A percentile compares a stretch with the other conserved stretches of the same genome.
Evolutionary conservation across 768 basidiomycete genomes (phyloP).

Genomic region (Scleroderma citrinum): DNA sequence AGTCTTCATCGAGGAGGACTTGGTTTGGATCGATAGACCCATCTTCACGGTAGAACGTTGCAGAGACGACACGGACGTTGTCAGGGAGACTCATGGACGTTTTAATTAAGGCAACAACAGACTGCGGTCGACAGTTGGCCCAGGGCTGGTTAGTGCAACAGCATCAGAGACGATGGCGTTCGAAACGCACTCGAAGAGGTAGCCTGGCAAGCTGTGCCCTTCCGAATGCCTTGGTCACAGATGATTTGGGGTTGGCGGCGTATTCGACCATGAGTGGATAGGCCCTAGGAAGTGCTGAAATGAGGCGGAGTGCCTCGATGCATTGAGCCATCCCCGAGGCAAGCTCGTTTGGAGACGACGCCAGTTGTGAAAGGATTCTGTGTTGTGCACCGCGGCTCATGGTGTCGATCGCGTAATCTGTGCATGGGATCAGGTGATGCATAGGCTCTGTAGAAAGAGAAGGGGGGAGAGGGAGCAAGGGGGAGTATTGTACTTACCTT

Average conservation of each 20-base stretch:
- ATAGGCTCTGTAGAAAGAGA: too few species aligned
- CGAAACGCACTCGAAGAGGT: constrained; percentile 24
- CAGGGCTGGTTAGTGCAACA: too few species aligned
- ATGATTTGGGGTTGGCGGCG: constrained; percentile 6
- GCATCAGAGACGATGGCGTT: not conserved
- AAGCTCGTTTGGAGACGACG: constrained; percentile 28
- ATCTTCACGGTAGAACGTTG: constrained; percentile 26
- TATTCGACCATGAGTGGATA: constrained; percentile 26
- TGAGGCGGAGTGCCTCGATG: constrained; percentile 28
- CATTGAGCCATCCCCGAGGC: constrained; percentile 29
- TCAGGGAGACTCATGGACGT: constrained; percentile 16
- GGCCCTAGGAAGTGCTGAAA: constrained; percentile 23
- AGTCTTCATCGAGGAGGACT: constrained; percentile 25
- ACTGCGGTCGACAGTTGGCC: constrained; percentile 5
- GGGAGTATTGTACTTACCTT: too few species aligned
- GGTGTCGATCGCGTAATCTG: too few species aligned
- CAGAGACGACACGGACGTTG: constrained; percentile 15
- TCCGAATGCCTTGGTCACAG: constrained; percentile 23
- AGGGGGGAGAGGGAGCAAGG: too few species aligned
- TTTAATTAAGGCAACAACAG: constrained; percentile 22
- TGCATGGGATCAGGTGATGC: too few species aligned
- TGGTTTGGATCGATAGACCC: constrained; percentile 21
- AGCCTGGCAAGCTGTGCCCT: constrained; percentile 27
- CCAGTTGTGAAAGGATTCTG: constrained; percentile 25
- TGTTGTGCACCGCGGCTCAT: constrained; percentile 10